Conservation (phyloP, 2,329 filamentous ascomycete genomes). For the Beauveria rudraprayagi region DNA sequence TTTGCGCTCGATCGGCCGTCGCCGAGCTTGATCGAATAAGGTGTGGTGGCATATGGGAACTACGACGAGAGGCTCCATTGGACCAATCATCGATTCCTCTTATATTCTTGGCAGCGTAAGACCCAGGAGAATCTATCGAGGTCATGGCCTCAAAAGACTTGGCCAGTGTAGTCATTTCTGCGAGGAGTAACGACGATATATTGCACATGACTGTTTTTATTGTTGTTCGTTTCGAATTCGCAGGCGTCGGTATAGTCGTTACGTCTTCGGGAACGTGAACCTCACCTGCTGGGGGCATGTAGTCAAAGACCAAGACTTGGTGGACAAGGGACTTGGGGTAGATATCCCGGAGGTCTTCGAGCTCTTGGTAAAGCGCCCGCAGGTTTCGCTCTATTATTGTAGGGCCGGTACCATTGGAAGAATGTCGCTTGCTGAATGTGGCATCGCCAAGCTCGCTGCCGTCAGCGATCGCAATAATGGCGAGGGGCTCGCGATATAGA, state of each 20-base stretch:
- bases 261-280: constrained; percentile 59
- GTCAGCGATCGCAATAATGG: constrained; percentile 79
- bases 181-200: constrained; percentile 63
- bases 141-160: constrained; percentile 65
- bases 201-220: constrained; percentile 76
- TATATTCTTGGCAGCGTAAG: constrained; percentile 33
- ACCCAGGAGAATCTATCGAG: constrained; percentile 68
- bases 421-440: constrained; percentile 46
- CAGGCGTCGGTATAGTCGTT: constrained; percentile 58
- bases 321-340: constrained; percentile 73
- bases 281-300: constrained; percentile 39
- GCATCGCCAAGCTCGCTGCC: constrained; percentile 57
- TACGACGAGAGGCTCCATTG: constrained; percentile 37
- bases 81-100: constrained; percentile 35
- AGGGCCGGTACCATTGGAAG: constrained; percentile 40
- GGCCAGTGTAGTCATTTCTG: constrained; percentile 67
- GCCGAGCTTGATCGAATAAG: constrained; percentile 47
- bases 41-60: constrained; percentile 41
- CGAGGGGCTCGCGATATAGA: constrained; percentile 74
- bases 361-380: constrained; percentile 53
- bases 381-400: constrained; percentile 50
- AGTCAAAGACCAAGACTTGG: constrained; percentile 74
- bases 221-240: constrained; percentile 66
- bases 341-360: constrained; percentile 62
- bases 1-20: constrained; percentile 51